Conservation (phyloP, 1,139 yeast genomes). For the Candida freyschussii region DNA sequence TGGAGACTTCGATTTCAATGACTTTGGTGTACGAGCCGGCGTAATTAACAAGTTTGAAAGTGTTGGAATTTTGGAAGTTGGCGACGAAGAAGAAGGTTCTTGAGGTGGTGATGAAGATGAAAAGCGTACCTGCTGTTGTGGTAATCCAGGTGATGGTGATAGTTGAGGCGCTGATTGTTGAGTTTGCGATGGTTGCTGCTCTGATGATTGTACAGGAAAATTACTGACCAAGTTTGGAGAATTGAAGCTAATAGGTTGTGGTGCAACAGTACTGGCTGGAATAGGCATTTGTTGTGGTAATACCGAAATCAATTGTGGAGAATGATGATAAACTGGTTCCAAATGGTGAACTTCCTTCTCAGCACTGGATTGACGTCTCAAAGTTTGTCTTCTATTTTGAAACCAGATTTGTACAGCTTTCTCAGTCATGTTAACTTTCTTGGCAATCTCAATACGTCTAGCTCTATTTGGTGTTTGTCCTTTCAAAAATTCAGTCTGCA, state of each 20-base stretch:
- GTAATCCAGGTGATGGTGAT: constrained; percentile 3
- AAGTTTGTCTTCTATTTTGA: constrained; percentile 87
- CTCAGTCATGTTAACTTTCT: constrained; percentile 84
- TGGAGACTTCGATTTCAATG: constrained; percentile 6
- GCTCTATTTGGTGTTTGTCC: constrained; percentile 81
- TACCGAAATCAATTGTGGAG: background rate
- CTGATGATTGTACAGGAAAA: constrained; percentile 1
- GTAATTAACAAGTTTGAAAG: constrained; percentile 9
- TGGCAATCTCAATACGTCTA: constrained; percentile 72
- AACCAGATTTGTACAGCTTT: constrained; percentile 98
- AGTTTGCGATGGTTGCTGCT: constrained; percentile 1
- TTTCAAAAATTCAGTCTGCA: constrained; percentile 69
- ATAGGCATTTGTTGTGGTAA: background rate
- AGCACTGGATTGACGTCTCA: constrained; percentile 31
- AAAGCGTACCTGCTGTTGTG: background rate
- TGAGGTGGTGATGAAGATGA: constrained; percentile 3
- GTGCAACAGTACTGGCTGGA: constrained; percentile 2
- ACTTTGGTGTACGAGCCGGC: constrained; percentile 18
- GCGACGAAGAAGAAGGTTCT: constrained; percentile 6
- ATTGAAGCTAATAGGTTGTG: background rate
- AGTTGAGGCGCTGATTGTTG: constrained; percentile 2
- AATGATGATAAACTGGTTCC: constrained; percentile 20
- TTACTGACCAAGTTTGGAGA: no score
- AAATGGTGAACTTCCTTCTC: constrained; percentile 37
- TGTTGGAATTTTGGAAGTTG: constrained; percentile 2